phyloP scores from a whole-genome alignment of 2,329 filamentous ascomycete genomes.

The Nothopassalora personata region DNA sequence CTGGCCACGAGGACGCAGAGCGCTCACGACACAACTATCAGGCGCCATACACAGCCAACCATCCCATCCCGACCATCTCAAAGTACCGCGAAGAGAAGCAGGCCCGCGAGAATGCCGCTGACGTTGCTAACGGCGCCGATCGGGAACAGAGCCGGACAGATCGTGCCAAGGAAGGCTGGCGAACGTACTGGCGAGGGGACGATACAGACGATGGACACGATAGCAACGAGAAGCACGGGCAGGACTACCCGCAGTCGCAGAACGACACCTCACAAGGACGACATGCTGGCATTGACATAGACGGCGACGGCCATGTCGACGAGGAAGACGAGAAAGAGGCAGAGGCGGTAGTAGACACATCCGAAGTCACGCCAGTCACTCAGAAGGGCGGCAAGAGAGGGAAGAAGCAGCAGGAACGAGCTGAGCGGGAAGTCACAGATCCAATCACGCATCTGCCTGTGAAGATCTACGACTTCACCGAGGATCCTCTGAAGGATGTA shows the following conservation, averaged over 20 bases:
- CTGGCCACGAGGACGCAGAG: conserved; percentile 38
- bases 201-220: conserved; percentile 14
- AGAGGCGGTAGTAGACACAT: conserved; percentile 37
- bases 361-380: conserved; percentile 38
- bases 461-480: conserved; percentile 62
- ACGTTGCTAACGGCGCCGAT: conserved; percentile 25
- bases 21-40: conserved; percentile 35
- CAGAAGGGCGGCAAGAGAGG: conserved; percentile 45
- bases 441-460: conserved; percentile 67
- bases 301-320: conserved; percentile 16
- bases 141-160: conserved; percentile 30
- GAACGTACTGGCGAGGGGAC: conserved; percentile 23
- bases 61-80: conserved; percentile 44
- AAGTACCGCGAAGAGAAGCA: conserved; percentile 45
- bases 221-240: conserved; percentile 11
- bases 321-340: conserved; percentile 23
- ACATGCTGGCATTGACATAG: conserved; percentile 9
- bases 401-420: conserved; percentile 45
- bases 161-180: conserved; percentile 29
- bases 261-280: conserved; percentile 8
- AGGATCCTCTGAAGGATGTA: conserved; percentile 51
- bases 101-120: conserved; percentile 32
- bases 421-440: conserved; percentile 61
- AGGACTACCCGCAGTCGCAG: conserved; percentile 13
- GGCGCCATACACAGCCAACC: conserved; percentile 40